Evolutionary conservation across 164 flowering plant genomes (phyloP), one percentile per base, ranked within the genome.

Genomic region (Umbilicus rupestris): DNA sequence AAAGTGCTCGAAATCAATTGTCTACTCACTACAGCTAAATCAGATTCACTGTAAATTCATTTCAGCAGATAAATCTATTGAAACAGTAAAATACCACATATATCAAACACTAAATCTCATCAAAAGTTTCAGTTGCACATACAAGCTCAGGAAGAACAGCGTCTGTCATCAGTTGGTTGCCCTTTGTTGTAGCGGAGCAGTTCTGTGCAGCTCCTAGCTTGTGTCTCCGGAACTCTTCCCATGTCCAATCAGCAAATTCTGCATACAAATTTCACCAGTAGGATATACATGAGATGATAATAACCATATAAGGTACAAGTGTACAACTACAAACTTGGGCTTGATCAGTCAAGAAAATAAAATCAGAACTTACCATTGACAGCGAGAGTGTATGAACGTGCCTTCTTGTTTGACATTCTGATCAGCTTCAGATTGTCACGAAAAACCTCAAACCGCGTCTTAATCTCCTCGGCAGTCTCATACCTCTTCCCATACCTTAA

Each of bases 181-280:
- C 97, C 65, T 82, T 89, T 26, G 59, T 30, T 5, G 99, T 92
- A 63, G 99, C 99, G 64, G 99, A 95, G 75, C 99, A 95, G 76
- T 95, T 85, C 62, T 95, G 99, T 63, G 96, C 83, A 66, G 97
- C 99, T 65, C 99, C 99, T 67, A 95, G 65, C 50, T 78, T 84
- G 67, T 84, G 86, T 47, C 71, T 72, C 6, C 67, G 71, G 80
- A 95, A 95, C 77, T 95, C 99, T 62, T 90, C 87, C 99, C 97
- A 95, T 33, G 85, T 88, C 92, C 77, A 74, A 77, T 92, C 99
- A 70, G 97, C 89, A 80, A 85, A 95, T n/a, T 86, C 99, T 95
- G 76, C 64, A 62, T 1, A 17, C 29, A n/a, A 29, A 33, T 29
- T 59, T 24, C 62, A 59, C 26, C 14, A 60, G 28, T 12, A 20